phyloP scores from a whole-genome alignment of 352 stramenopile species.

The Phytophthora quininea region DNA sequence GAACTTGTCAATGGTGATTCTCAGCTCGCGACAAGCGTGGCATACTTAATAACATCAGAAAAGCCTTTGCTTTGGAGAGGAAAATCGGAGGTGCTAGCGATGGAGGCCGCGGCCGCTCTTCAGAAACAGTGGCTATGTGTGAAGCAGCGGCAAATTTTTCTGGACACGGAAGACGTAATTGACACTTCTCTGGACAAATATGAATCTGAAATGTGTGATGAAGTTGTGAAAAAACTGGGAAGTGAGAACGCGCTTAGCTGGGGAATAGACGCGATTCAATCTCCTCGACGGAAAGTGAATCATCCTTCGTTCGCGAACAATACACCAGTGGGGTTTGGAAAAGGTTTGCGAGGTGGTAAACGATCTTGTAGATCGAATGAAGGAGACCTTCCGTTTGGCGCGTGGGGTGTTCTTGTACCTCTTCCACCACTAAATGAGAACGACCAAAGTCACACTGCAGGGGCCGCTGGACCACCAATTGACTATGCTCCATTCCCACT shows the following conservation, averaged over 20 bases:
- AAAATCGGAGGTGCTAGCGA: slow-evolving; percentile 12
- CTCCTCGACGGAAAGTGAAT: slow-evolving; percentile 56
- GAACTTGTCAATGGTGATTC: slow-evolving; percentile 57
- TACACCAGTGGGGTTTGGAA: slow-evolving; percentile 7
- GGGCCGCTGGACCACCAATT: slow-evolving; percentile 21
- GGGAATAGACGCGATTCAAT: slow-evolving; percentile 85
- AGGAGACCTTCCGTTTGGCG: slow-evolving; percentile 59
- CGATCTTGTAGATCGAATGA: slow-evolving; percentile 16
- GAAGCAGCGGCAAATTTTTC: slow-evolving; percentile 72
- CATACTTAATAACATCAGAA: slow-evolving; percentile 58
- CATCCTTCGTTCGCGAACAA: slow-evolving; percentile 22
- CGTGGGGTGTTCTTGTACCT: slow-evolving; percentile 76
- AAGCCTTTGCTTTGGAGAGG: slow-evolving; percentile 45
- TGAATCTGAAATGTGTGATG: slow-evolving; percentile 58
- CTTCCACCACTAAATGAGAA: slow-evolving; percentile 76
- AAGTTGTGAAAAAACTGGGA: slow-evolving; percentile 74
- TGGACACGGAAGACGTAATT: slow-evolving; percentile 76
- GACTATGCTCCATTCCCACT: slow-evolving; percentile 71
- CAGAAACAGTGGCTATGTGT: slow-evolving; percentile 74
- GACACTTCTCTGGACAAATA: slow-evolving; percentile 72
- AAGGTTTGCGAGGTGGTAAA: slow-evolving; percentile 13
- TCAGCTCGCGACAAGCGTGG: slow-evolving; percentile 68
- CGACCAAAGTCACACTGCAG: slow-evolving; percentile 38
- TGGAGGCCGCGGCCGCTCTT: slow-evolving; percentile 38
- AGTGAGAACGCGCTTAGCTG: slow-evolving; percentile 83